These are phyloP conservation scores for Calocybe cyanea DNA, from an alignment of 768 basidiomycete species.

Conservation along the genomic window DNA sequence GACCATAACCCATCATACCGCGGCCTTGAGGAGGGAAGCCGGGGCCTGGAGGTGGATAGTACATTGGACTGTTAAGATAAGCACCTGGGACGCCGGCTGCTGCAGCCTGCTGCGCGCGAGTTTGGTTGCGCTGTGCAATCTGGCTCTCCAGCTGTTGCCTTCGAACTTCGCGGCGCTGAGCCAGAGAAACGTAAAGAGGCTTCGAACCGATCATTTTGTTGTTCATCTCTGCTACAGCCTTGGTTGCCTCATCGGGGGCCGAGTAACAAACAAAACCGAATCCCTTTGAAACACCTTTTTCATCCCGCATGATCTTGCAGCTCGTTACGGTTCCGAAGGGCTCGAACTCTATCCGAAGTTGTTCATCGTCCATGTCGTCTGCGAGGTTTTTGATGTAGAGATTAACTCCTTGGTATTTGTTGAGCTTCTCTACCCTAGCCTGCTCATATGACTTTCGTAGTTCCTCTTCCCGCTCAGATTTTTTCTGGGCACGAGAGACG, in stretches of 20 bases:
- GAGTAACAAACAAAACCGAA: conserved; percentile 99
- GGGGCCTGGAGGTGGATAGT: conserved; percentile 80
- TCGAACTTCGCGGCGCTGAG: conserved; percentile 97
- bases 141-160: conserved; percentile 98
- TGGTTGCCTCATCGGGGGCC: conserved; percentile 96
- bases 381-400: conserved; percentile 99
- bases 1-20: conserved; percentile 76
- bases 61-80: conserved; percentile 83
- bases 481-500: conserved; percentile 97
- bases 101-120: conserved; percentile 93
- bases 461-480: conserved; percentile 97
- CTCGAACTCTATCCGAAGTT: conserved; percentile 94
- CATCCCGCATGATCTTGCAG: conserved; percentile 99
- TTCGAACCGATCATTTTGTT: conserved; percentile 99
- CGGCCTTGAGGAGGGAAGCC: conserved; percentile 82
- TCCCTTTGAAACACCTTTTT: conserved; percentile 88
- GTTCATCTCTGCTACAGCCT: conserved; percentile 99
- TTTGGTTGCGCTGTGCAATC: conserved; percentile 97
- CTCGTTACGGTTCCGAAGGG: conserved; percentile 96
- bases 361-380: conserved; percentile 97
- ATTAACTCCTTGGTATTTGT: conserved; percentile 99
- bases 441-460: conserved; percentile 90
- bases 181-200: conserved; percentile 97
- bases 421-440: conserved; percentile 94
- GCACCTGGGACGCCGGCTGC: conserved; percentile 80